These are phyloP conservation scores for Rugosomyces carneus DNA, from an alignment of 1,284 basidiomycete species.

Conservation along the genomic window DNA sequence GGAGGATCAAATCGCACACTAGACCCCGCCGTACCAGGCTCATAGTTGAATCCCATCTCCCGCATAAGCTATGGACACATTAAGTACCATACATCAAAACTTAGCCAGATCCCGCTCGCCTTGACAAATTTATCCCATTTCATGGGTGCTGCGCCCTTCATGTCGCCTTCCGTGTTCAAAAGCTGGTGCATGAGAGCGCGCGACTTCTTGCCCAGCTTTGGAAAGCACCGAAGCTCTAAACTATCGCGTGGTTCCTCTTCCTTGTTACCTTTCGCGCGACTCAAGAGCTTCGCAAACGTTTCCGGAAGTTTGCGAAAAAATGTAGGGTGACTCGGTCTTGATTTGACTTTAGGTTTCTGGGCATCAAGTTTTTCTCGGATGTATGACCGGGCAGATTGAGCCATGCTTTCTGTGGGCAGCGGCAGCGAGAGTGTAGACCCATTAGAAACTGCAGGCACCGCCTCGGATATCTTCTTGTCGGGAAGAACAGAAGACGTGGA, in stretches of 20 bases:
- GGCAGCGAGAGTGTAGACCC: conserved; percentile 38
- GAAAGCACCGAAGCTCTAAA: conserved; percentile 48
- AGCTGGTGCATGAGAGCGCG: conserved; percentile 57
- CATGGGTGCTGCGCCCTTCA: conserved; percentile 51
- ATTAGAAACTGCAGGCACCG: conserved; percentile 24
- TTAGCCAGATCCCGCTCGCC: conserved; percentile 17
- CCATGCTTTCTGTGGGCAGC: conserved; percentile 38
- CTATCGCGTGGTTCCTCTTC: conserved; percentile 31
- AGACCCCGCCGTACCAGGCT: conserved; percentile 71
- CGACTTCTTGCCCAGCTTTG: conserved; percentile 53
- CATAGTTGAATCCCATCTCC: conserved; percentile 69
- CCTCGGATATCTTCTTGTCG: conserved; percentile 18
- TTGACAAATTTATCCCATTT: conserved; percentile 61
- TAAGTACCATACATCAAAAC: background rate
- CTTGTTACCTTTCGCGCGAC: conserved; percentile 19
- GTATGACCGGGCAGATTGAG: conserved; percentile 68
- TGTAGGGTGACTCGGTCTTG: conserved; percentile 50
- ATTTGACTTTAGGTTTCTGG: conserved; percentile 63
- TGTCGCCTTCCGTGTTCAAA: conserved; percentile 51
- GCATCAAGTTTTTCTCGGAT: conserved; percentile 43
- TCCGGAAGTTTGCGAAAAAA: conserved; percentile 41
- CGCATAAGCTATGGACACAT: conserved; percentile 51
- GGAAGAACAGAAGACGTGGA: conserved; percentile 4
- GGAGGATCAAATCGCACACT: conserved; percentile 78
- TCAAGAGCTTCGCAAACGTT: conserved; percentile 46